These are phyloP conservation scores for Calonectria hongkongensis DNA, from an alignment of 2,329 filamentous ascomycete genomes.

Conservation along the genomic window DNA sequence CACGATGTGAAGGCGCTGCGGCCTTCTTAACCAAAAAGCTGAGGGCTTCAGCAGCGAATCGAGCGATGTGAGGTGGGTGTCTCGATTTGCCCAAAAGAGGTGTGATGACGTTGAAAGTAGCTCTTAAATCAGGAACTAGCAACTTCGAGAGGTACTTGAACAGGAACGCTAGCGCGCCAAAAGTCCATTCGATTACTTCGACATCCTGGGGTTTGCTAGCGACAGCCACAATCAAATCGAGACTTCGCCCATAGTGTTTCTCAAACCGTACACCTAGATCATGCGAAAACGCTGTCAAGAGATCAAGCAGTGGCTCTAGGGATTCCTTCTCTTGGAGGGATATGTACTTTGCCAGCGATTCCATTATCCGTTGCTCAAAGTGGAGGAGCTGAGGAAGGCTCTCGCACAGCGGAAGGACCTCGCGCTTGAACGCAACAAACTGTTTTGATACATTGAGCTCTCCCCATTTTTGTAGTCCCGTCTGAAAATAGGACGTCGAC, in stretches of 20 bases:
- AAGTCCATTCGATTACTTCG: constrained; percentile 98
- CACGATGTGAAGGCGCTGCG: constrained; percentile 84
- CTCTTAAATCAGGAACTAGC: constrained; percentile 88
- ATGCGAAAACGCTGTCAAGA: constrained; percentile 96
- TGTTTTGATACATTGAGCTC: constrained; percentile 92
- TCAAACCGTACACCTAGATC: constrained; percentile 92
- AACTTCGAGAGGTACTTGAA: constrained; percentile 97
- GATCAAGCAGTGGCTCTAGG: constrained; percentile 88
- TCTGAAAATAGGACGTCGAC: constrained; percentile 90
- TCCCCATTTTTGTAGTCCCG: constrained; percentile 89
- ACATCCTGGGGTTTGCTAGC: constrained; percentile 86
- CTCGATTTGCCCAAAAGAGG: constrained; percentile 88
- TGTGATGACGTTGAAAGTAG: constrained; percentile 88
- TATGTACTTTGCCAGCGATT: constrained; percentile 84
- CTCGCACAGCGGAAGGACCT: constrained; percentile 87
- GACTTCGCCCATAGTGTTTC: constrained; percentile 86
- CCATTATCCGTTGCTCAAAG: constrained; percentile 90
- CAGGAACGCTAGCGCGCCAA: constrained; percentile 93
- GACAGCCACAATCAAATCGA: constrained; percentile 85
- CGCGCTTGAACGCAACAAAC: constrained; percentile 85
- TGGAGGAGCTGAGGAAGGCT: constrained; percentile 94
- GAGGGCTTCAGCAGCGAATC: constrained; percentile 95
- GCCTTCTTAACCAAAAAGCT: constrained; percentile 96
- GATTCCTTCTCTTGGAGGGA: constrained; percentile 85
- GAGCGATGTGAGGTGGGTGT: constrained; percentile 89